These are phyloP conservation scores for Hebeloma cylindrosporum DNA, from an alignment of 768 basidiomycete species.

Conservation along the genomic window DNA sequence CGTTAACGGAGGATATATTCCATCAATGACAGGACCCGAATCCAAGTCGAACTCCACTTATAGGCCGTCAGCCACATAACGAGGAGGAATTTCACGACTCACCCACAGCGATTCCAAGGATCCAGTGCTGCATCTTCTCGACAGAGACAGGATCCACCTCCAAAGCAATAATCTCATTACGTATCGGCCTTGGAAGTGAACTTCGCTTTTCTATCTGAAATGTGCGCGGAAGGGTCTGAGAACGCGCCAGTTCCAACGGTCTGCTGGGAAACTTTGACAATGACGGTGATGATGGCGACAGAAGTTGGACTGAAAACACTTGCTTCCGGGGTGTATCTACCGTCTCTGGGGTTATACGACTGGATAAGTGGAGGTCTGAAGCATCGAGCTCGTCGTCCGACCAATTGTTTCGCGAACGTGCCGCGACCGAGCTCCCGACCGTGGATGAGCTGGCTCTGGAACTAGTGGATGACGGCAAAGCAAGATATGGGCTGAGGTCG, in stretches of 20 bases:
- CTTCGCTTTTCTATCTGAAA: constrained; percentile 28
- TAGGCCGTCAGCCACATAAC: constrained; percentile 4
- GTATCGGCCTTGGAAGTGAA: constrained; percentile 26
- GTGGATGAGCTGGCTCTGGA: constrained; percentile 22
- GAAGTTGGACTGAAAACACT: constrained; percentile 8
- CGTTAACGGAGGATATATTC: constrained; percentile 65
- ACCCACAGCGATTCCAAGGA: constrained; percentile 67
- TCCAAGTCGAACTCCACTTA: constrained; percentile 89
- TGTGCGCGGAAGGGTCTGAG: constrained; percentile 44
- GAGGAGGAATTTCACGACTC: constrained; percentile 19
- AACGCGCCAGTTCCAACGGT: constrained; percentile 36
- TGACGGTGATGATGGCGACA: constrained; percentile 22
- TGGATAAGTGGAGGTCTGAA: constrained; percentile 10
- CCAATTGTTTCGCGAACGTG: constrained; percentile 7
- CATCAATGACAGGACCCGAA: constrained; percentile 74
- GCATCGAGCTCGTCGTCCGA: constrained; percentile 14
- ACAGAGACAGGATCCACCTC: constrained; percentile 48
- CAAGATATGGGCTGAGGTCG: constrained; percentile 25
- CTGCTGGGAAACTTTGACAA: constrained; percentile 10
- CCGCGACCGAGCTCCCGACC: constrained; percentile 13
- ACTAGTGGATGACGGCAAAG: constrained; percentile 21
- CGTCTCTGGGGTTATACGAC: constrained; percentile 8
- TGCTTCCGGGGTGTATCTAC: constrained; percentile 18
- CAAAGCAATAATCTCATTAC: constrained; percentile 40
- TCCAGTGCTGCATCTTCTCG: constrained; percentile 61